phyloP scores from a whole-genome alignment of 768 basidiomycete genomes.

The Pleurotus tuoliensis region DNA sequence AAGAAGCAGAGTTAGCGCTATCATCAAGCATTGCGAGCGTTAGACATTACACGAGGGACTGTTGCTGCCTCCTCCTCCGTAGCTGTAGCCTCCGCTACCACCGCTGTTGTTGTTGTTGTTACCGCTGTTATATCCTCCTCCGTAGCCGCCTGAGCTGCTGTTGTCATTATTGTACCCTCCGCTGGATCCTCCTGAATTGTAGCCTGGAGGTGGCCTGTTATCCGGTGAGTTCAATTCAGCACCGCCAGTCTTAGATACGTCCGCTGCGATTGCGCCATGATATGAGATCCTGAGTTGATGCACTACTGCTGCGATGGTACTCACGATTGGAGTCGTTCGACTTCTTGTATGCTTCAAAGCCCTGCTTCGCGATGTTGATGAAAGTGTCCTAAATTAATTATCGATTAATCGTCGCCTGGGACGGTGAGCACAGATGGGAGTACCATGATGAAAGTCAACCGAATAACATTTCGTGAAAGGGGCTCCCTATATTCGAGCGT shows the following conservation, averaged over 20 bases:
- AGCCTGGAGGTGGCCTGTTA: slow-evolving; percentile 29
- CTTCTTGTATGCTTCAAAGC: slow-evolving; percentile 43
- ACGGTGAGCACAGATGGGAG: no score
- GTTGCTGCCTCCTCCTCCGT: slow-evolving; percentile 22
- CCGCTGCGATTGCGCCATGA: slow-evolving; percentile 24
- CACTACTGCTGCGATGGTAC: neutral
- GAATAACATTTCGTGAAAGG: no score
- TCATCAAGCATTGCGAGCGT: no score
- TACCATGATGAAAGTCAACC: no score
- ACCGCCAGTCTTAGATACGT: slow-evolving; percentile 57
- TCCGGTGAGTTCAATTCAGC: slow-evolving; percentile 58
- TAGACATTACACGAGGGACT: neutral
- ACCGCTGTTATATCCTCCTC: neutral
- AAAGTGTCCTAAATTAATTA: slow-evolving; percentile 49
- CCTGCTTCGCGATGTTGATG: slow-evolving; percentile 68
- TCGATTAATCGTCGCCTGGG: no score
- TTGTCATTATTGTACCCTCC: no score
- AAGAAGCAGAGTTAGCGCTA: neutral
- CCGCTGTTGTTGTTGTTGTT: neutral
- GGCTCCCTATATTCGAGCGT: no score
- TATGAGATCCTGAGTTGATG: neutral
- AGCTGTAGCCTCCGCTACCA: neutral
- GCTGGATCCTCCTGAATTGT: slow-evolving; percentile 6
- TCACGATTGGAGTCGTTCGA: neutral
- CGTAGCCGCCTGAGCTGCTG: neutral